A percentile compares a stretch with the other conserved stretches of the same genome.
Evolutionary conservation across 345 rosid genomes (phyloP).

Genomic region (Nasturtium officinale): DNA sequence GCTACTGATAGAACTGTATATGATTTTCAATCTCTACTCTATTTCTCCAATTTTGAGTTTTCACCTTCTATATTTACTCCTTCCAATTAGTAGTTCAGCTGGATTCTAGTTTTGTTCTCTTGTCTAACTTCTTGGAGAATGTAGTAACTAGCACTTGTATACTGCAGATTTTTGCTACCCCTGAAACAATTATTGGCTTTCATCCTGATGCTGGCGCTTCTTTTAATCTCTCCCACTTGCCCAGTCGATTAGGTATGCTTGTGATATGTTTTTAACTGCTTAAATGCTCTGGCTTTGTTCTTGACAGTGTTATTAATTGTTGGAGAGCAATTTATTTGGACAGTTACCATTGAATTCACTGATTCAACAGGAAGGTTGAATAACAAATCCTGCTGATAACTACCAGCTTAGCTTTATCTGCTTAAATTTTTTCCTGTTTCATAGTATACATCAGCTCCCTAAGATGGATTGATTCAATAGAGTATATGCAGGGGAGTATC

Average conservation of each 20-base stretch:
- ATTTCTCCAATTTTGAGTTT: background rate
- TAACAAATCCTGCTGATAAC: background rate
- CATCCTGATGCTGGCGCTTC: constrained; percentile 99
- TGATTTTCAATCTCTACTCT: background rate
- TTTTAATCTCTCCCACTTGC: constrained; percentile 80
- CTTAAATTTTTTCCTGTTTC: background rate
- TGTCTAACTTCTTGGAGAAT: constrained; percentile 12
- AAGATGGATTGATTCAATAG: constrained; percentile 16
- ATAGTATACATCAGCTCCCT: constrained; percentile 6
- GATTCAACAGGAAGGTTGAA: constrained; percentile 1
- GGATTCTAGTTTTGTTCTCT: constrained; percentile 19
- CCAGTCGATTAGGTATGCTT: constrained; percentile 77
- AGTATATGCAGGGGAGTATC: constrained; percentile 77
- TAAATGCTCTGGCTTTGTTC: constrained; percentile 2
- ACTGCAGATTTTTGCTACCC: constrained; percentile 88
- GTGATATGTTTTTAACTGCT: constrained; percentile 20
- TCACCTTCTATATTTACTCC: background rate
- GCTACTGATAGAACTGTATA: constrained; percentile 87
- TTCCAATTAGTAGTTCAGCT: background rate
- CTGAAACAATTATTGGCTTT: constrained; percentile 90
- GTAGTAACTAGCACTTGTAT: constrained; percentile 20
- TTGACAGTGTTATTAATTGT: constrained; percentile 2
- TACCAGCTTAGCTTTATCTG: constrained; percentile 5
- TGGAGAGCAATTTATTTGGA: background rate
- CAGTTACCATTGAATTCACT: background rate